Conservation (phyloP, 768 basidiomycete genomes). For the Trametes villosa region DNA sequence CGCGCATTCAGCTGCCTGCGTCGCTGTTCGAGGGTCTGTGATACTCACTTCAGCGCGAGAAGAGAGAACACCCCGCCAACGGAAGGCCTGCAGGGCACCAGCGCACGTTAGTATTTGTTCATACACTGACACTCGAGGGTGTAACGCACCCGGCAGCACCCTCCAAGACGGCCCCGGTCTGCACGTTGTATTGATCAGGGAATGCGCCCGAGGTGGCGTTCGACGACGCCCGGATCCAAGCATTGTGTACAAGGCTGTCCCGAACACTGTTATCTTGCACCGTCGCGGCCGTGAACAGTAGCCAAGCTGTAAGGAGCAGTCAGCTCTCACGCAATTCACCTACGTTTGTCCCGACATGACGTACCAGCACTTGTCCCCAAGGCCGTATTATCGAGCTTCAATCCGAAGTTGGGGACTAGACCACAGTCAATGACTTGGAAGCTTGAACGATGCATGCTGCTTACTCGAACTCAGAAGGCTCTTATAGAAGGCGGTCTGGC, state of each 20-base stretch:
- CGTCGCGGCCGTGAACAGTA: conserved; percentile 18
- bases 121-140: too few species aligned
- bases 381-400: conserved; percentile 10
- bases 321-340: not conserved
- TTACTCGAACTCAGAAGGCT: not conserved
- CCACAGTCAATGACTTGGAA: not conserved
- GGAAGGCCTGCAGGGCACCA: conserved; percentile 10
- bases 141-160: conserved; percentile 13
- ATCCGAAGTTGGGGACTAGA: not conserved
- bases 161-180: not conserved
- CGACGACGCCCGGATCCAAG: conserved; percentile 1
- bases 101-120: too few species aligned
- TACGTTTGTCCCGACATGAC: not conserved
- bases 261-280: conserved; percentile 18
- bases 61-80: conserved; percentile 20
- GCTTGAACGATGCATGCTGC: not conserved
- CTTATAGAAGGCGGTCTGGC: conserved; percentile 14
- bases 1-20: not conserved
- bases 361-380: conserved; percentile 1
- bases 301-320: conserved; percentile 14
- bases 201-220: conserved; percentile 14
- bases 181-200: conserved; percentile 8
- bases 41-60: conserved; percentile 19
- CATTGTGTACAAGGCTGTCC: conserved; percentile 8
- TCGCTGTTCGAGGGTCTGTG: not conserved